Percentiles rank a stretch among this genome's conserved stretches.
Conservation (phyloP, 2,329 filamentous ascomycete genomes). For the Aspergillus ibericus region DNA sequence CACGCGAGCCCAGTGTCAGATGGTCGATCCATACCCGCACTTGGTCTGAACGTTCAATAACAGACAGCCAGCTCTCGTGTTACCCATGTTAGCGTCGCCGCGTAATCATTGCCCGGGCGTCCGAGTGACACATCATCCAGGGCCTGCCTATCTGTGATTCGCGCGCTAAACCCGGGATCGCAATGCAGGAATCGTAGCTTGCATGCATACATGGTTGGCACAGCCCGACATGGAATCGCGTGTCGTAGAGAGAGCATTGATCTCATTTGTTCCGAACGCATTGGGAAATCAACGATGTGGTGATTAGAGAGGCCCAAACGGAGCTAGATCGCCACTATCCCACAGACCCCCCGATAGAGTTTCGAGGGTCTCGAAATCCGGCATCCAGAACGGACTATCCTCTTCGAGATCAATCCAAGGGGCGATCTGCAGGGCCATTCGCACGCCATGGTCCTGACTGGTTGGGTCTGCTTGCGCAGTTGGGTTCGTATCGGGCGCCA, state of each 20-base stretch:
- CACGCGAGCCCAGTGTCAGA: background rate
- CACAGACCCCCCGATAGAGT: slow-evolving; percentile 32
- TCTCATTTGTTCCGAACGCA: background rate
- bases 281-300: background rate
- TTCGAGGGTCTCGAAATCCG: slow-evolving; percentile 40
- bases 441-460: slow-evolving; percentile 36
- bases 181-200: background rate
- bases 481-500: slow-evolving; percentile 11
- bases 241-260: background rate
- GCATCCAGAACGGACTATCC: slow-evolving; percentile 40
- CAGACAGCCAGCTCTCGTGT: background rate
- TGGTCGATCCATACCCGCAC: background rate
- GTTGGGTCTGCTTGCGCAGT: slow-evolving; percentile 14
- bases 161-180: background rate
- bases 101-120: background rate
- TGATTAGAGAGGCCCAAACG: slow-evolving; percentile 32
- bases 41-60: background rate
- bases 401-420: slow-evolving; percentile 43
- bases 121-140: background rate
- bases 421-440: slow-evolving; percentile 41
- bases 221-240: background rate
- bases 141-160: background rate
- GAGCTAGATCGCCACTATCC: slow-evolving; percentile 27
- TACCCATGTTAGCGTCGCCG: background rate
- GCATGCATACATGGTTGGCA: background rate